Conservation (phyloP, 371 early-diverging fungal species). For the Lichtheimia ramosa region DNA sequence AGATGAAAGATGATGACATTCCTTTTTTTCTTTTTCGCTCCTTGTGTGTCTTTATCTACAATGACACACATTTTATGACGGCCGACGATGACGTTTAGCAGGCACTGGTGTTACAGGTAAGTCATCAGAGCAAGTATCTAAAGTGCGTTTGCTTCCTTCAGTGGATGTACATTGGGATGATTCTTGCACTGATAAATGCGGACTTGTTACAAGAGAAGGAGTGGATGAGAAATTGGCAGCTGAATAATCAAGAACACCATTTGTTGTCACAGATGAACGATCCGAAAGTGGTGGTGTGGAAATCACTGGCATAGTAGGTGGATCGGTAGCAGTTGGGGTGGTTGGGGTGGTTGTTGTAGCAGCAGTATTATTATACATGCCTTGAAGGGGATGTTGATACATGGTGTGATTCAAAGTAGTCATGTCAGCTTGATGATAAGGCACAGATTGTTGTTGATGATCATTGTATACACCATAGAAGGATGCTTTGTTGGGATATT, state of each 20-base stretch:
- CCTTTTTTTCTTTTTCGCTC: too few relatives aligned
- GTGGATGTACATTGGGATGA: background rate
- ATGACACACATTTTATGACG: background rate
- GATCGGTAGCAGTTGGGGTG: constrained; percentile 40
- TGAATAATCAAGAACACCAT: constrained; percentile 7
- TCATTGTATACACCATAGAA: too few relatives aligned
- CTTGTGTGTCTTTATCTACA: too few relatives aligned
- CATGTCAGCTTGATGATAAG: too few relatives aligned
- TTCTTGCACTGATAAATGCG: constrained; percentile 15
- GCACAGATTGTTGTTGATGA: too few relatives aligned
- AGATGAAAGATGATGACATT: too few relatives aligned
- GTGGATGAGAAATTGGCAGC: background rate
- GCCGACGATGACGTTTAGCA: background rate
- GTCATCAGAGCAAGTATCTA: background rate
- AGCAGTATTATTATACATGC: too few relatives aligned
- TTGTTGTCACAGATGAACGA: constrained; percentile 4
- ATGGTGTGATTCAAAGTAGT: too few relatives aligned
- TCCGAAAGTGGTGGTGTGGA: background rate
- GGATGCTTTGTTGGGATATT: too few relatives aligned
- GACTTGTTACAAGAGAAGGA: constrained; percentile 10
- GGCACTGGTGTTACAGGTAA: background rate
- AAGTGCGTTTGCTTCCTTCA: too few relatives aligned
- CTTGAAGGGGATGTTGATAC: too few relatives aligned
- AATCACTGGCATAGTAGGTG: background rate
- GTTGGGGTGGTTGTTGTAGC: constrained; percentile 64